phyloP scores from a whole-genome alignment of 2,329 filamentous ascomycete genomes.

The Pseudocercospora cruenta region DNA sequence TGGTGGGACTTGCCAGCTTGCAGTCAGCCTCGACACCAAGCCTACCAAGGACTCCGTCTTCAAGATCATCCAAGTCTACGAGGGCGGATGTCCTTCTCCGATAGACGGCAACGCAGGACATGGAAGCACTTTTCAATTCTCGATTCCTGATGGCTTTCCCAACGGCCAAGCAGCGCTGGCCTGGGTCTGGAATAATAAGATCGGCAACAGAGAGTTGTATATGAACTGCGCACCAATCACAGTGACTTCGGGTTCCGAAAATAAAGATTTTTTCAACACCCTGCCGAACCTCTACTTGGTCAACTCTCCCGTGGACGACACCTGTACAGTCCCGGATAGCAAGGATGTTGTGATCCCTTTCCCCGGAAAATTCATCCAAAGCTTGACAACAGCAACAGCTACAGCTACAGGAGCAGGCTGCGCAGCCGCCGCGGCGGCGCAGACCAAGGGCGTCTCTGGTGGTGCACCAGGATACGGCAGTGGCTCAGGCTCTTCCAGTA shows the following conservation, averaged over 20 bases:
- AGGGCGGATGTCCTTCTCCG: slow-evolving; percentile 83
- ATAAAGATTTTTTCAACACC: slow-evolving; percentile 55
- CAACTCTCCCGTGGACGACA: too few species aligned
- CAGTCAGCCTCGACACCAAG: slow-evolving; percentile 73
- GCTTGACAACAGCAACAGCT: too few species aligned
- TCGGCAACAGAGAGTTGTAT: slow-evolving; percentile 87
- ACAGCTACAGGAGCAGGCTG: too few species aligned
- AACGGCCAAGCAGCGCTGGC: slow-evolving; percentile 78
- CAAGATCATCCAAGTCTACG: slow-evolving; percentile 87
- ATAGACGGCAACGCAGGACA: slow-evolving; percentile 51
- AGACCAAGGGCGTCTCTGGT: slow-evolving; percentile 13
- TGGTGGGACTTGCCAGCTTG: slow-evolving; percentile 88
- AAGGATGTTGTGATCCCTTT: slow-evolving; percentile 65
- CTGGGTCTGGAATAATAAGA: slow-evolving; percentile 86
- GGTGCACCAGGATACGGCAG: slow-evolving; percentile 11
- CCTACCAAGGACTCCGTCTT: slow-evolving; percentile 71
- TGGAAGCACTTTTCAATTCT: slow-evolving; percentile 67
- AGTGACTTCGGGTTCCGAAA: slow-evolving; percentile 55
- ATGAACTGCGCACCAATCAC: slow-evolving; percentile 87
- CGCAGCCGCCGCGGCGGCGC: slow-evolving; percentile 22
- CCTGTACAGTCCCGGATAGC: too few species aligned
- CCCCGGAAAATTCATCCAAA: slow-evolving; percentile 56
- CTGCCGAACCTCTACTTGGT: too few species aligned
- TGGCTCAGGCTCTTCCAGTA: slow-evolving; percentile 4
- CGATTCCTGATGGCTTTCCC: slow-evolving; percentile 71